Percentiles rank a stretch among this genome's conserved stretches.
These are phyloP conservation scores for Apiotrichum gracile DNA, from an alignment of 1,284 basidiomycete species.

Conservation along the genomic window DNA sequence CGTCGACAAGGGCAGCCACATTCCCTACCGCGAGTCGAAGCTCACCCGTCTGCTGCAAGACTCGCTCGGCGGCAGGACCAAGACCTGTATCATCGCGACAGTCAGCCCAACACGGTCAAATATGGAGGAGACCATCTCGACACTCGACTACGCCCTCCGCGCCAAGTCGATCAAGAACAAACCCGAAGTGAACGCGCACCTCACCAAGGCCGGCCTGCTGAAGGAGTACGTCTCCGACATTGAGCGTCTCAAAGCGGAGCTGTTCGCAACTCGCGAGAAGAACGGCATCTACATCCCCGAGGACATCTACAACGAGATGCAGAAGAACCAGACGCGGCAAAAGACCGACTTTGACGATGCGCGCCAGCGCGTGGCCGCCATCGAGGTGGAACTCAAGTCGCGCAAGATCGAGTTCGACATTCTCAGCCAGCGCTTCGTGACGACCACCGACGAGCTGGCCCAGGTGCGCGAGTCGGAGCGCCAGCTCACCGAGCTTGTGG, in stretches of 20 bases:
- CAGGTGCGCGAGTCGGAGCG: conserved; percentile 50
- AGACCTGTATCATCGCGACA: conserved; percentile 97
- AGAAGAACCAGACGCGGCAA: conserved; percentile 65
- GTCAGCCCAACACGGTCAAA: conserved; percentile 86
- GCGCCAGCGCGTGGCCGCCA: conserved; percentile 69
- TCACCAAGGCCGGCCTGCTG: conserved; percentile 84
- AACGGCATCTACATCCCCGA: conserved; percentile 89
- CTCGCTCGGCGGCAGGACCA: conserved; percentile 94
- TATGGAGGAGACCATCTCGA: conserved; percentile 95
- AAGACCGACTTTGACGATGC: conserved; percentile 74
- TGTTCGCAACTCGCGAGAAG: conserved; percentile 81
- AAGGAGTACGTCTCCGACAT: conserved; percentile 97
- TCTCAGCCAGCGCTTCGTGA: conserved; percentile 68
- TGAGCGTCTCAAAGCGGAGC: conserved; percentile 83
- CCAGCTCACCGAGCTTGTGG: conserved; percentile 56
- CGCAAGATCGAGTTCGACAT: conserved; percentile 88
- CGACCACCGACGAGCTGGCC: conserved; percentile 66
- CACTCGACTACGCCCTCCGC: conserved; percentile 92
- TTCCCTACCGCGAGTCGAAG: conserved; percentile 86
- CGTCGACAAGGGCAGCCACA: conserved; percentile 83
- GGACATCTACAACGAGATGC: conserved; percentile 79
- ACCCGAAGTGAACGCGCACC: conserved; percentile 90
- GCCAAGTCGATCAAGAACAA: conserved; percentile 95
- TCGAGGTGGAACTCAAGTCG: conserved; percentile 71
- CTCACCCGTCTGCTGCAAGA: conserved; percentile 96